A percentile compares a stretch with the other conserved stretches of the same genome.
Evolutionary conservation across 2,329 filamentous ascomycete species (phyloP).

Genomic region (Colletotrichum sp.): DNA sequence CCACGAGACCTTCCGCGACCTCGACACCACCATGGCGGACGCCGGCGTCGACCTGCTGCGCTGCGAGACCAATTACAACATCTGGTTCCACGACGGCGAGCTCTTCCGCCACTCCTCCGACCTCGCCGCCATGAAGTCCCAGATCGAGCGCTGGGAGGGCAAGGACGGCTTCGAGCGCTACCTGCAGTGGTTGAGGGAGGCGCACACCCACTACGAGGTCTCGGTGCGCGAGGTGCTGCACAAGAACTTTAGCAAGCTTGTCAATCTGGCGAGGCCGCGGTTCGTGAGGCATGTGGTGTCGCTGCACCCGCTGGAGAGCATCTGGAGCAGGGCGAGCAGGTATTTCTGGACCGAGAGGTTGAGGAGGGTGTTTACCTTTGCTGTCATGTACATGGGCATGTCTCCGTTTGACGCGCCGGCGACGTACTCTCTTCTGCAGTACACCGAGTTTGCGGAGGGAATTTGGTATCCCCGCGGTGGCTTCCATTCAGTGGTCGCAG

Average conservation of each 20-base stretch:
- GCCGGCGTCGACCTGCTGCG: constrained; percentile 73
- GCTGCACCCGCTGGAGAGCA: constrained; percentile 74
- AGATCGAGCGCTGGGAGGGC: constrained; percentile 77
- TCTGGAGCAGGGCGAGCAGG: constrained; percentile 67
- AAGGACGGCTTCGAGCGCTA: constrained; percentile 74
- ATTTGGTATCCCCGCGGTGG: constrained; percentile 78
- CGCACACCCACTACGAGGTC: constrained; percentile 73
- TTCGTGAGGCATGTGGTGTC: constrained; percentile 64
- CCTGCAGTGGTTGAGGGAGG: constrained; percentile 68
- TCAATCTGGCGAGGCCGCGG: constrained; percentile 60
- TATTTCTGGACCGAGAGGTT: constrained; percentile 76
- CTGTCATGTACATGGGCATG: constrained; percentile 86
- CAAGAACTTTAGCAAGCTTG: constrained; percentile 68
- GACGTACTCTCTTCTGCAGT: constrained; percentile 76
- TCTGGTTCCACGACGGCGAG: constrained; percentile 74
- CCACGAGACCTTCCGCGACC: constrained; percentile 70
- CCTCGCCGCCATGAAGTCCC: constrained; percentile 70
- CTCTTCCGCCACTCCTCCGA: constrained; percentile 71
- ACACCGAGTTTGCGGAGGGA: constrained; percentile 76
- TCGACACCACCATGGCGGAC: constrained; percentile 67
- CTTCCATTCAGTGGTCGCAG: constrained; percentile 70
- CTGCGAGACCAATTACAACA: constrained; percentile 77
- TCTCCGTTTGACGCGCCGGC: constrained; percentile 77
- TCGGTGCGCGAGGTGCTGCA: constrained; percentile 69
- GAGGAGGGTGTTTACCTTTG: constrained; percentile 76